Percentiles rank a stretch among this genome's conserved stretches.
Conservation (phyloP, 2,329 filamentous ascomycete species). For the Fusarium oligoseptatum region DNA sequence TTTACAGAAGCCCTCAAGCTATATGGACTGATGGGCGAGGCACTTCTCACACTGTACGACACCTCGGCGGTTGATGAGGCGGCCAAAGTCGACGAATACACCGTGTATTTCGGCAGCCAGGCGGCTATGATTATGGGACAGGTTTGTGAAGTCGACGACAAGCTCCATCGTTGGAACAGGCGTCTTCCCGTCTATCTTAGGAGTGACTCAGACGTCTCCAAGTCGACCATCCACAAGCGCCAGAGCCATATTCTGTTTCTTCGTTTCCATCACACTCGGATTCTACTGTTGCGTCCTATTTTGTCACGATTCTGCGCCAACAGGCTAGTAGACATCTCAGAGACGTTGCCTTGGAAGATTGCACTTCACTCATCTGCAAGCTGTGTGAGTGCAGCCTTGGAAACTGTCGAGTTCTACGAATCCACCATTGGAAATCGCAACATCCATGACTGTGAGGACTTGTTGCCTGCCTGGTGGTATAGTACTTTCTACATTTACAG, state of each 20-base stretch:
- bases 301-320: neutral
- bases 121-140: neutral
- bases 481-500: neutral
- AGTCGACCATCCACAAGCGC: neutral
- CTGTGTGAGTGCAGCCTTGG: neutral
- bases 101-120: neutral
- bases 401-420: neutral
- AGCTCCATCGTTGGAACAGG: neutral
- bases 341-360: neutral
- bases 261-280: neutral
- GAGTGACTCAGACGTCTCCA: neutral
- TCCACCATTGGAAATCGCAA: neutral
- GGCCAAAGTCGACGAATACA: neutral
- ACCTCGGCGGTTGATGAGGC: neutral
- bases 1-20: neutral
- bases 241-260: neutral
- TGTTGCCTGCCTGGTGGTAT: neutral
- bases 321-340: neutral
- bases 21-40: neutral
- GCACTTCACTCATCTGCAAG: neutral
- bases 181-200: neutral
- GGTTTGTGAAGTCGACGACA: neutral
- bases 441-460: neutral
- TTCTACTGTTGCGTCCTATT: neutral
- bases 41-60: neutral